Base-by-base conservation (phyloP, 176 grass and related monocot species). In the Alloteropsis semialata region DNA sequence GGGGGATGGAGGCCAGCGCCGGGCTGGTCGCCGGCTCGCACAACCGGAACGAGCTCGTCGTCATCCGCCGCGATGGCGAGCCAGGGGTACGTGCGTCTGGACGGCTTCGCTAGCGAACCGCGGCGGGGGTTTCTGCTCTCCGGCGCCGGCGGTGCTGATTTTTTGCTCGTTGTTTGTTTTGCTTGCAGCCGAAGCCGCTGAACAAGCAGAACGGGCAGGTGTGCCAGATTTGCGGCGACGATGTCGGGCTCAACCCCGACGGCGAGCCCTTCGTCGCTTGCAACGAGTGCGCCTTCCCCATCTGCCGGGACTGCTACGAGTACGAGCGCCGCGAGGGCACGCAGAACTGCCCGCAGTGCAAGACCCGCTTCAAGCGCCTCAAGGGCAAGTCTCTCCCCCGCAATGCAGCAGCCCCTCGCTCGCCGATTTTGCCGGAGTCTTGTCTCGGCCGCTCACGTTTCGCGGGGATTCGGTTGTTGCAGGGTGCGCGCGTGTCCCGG, bases 211-310 rank as follows among this genome's bases (percentile, higher is more conserved):
- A 84, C 62, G 82, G 82, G 19, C 73, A 28, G 59, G 82, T 67
- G 60, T 84, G 72, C 82, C 72, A 93, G 87, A 93, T 93, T 82
- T 93, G 91, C 58, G 81, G 87, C 34, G 91, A 93, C 78, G 85
- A 78, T 73, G 82, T 87, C 2, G 85, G 79, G 24, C 85, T 41
- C 27, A 85, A 33, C 28, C 85, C 81, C 60, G 88, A 70, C 77
- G 85, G 87, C 69, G 91, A 87, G 87, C 87, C 50, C 17, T 83
- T 86, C 80, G 83, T 89, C 6, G 91, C 91, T 18, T 92, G 91
- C 75, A 92, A 92, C 81, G 91, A 92, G 87, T 92, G 91, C 77
- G 91, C 91, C 76, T 92, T 92, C 91, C 91, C 91, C 6, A 77
- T 92, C 72, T 92, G 84, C 91, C 37, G 91, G 8, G 83, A 89